Evolutionary conservation across 192 early-diverging fungal species (phyloP).

Genomic region (Rhizoclosmatium globosum): DNA sequence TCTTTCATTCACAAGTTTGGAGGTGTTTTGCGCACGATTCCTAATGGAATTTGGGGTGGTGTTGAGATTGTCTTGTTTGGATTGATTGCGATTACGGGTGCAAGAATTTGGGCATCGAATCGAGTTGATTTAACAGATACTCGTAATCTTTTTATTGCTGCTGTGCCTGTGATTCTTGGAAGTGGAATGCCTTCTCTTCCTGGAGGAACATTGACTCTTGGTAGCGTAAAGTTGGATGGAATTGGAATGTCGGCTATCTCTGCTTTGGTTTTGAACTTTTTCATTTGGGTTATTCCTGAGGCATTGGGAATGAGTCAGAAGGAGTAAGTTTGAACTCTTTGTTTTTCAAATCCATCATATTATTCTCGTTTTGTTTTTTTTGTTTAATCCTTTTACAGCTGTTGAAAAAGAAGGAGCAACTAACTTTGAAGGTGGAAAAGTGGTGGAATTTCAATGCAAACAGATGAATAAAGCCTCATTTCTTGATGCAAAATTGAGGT

Average conservation of each 20-base stretch:
- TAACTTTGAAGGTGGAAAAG: no score
- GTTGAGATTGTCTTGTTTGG: slow-evolving; percentile 62
- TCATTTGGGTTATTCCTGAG: background rate
- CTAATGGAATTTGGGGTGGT: slow-evolving; percentile 64
- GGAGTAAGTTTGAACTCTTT: background rate
- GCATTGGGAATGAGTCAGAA: background rate
- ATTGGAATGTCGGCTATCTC: slow-evolving; percentile 55
- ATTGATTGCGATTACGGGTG: slow-evolving; percentile 61
- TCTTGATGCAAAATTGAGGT: no score
- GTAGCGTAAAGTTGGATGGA: slow-evolving; percentile 56
- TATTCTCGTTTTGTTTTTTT: no score
- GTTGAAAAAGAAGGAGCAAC: no score
- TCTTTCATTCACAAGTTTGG: slow-evolving; percentile 67
- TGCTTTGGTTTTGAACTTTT: slow-evolving; percentile 44
- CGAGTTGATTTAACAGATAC: slow-evolving; percentile 62
- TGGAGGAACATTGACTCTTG: slow-evolving; percentile 29
- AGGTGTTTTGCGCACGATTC: slow-evolving; percentile 62
- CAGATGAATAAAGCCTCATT: no score
- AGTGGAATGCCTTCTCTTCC: slow-evolving; percentile 53
- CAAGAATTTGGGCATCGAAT: slow-evolving; percentile 64
- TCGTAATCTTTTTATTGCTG: slow-evolving; percentile 60
- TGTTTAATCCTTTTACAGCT: no score
- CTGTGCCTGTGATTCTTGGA: slow-evolving; percentile 58
- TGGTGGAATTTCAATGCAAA: no score
- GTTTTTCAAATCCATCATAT: background rate